These are phyloP conservation scores for Pythium phragmiticola DNA, from an alignment of 352 stramenopile genomes.

Conservation along the genomic window DNA sequence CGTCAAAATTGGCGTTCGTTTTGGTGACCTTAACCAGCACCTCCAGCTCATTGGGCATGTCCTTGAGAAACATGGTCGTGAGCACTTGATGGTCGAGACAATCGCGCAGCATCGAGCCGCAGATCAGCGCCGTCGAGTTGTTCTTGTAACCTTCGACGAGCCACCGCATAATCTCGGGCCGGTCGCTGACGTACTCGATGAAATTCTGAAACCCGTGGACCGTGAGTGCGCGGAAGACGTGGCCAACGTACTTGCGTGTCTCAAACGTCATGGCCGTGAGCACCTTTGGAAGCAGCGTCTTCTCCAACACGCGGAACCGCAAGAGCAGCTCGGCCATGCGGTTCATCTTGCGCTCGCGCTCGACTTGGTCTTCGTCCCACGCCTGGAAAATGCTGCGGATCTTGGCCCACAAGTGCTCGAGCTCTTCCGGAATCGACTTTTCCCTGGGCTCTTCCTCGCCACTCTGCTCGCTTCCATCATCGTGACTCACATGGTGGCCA, in stretches of 20 bases:
- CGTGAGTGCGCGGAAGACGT: slow-evolving; percentile 76
- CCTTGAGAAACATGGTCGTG: slow-evolving; percentile 57
- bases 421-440: slow-evolving; percentile 67
- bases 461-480: slow-evolving; percentile 44
- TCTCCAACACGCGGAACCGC: slow-evolving; percentile 72
- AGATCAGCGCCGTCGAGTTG: slow-evolving; percentile 73
- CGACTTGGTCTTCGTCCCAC: slow-evolving; percentile 69
- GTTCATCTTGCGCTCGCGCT: slow-evolving; percentile 78
- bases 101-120: slow-evolving; percentile 77
- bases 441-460: slow-evolving; percentile 52
- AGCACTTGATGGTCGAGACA: slow-evolving; percentile 70
- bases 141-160: slow-evolving; percentile 75
- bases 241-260: slow-evolving; percentile 77
- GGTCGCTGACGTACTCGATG: slow-evolving; percentile 56
- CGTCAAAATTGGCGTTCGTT: slow-evolving; percentile 82
- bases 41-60: slow-evolving; percentile 62
- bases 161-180: slow-evolving; percentile 66
- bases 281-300: slow-evolving; percentile 70
- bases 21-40: slow-evolving; percentile 69
- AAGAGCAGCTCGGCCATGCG: slow-evolving; percentile 74
- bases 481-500: slow-evolving; percentile 26
- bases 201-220: slow-evolving; percentile 69
- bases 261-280: slow-evolving; percentile 75
- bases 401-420: slow-evolving; percentile 72
- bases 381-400: slow-evolving; percentile 74